Conservation (phyloP, 1,139 yeast species). For the Kodamaea derodonti region DNA sequence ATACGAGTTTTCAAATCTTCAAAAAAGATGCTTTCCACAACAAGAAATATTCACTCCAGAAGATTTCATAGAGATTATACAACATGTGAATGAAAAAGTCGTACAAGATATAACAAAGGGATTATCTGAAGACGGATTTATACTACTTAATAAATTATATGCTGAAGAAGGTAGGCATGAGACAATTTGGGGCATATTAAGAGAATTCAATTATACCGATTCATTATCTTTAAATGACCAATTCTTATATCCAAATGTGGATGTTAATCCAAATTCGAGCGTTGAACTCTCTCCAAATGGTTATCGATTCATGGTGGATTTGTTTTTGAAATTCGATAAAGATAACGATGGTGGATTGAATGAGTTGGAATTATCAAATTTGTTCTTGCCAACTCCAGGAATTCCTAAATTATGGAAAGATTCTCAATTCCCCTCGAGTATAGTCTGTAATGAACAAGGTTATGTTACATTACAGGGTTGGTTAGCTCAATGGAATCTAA, state of each 20-base stretch:
- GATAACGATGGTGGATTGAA: constrained; percentile 95
- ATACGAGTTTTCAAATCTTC: constrained; percentile 65
- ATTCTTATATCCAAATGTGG: constrained; percentile 72
- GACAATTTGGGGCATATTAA: constrained; percentile 89
- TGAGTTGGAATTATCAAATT: constrained; percentile 58
- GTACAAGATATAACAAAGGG: constrained; percentile 36
- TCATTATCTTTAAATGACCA: constrained; percentile 80
- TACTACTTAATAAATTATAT: constrained; percentile 70
- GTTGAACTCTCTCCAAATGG: constrained; percentile 95
- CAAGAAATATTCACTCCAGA: constrained; percentile 8
- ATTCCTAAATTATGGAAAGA: constrained; percentile 84
- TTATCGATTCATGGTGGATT: constrained; percentile 83
- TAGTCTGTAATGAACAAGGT: constrained; percentile 87
- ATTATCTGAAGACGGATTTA: constrained; percentile 70
- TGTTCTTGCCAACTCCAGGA: constrained; percentile 90
- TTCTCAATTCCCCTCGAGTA: constrained; percentile 77
- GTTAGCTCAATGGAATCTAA: constrained; percentile 98
- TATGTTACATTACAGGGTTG: constrained; percentile 93
- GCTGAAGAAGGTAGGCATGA: constrained; percentile 93
- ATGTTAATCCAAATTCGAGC: constrained; percentile 71
- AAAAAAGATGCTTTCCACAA: constrained; percentile 69
- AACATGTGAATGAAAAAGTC: constrained; percentile 20
- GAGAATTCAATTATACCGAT: constrained; percentile 88
- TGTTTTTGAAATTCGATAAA: constrained; percentile 80
- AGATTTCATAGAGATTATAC: constrained; percentile 30